Evolutionary conservation across 805 yeast species (phyloP).

Genomic region (Starmerella cellae): DNA sequence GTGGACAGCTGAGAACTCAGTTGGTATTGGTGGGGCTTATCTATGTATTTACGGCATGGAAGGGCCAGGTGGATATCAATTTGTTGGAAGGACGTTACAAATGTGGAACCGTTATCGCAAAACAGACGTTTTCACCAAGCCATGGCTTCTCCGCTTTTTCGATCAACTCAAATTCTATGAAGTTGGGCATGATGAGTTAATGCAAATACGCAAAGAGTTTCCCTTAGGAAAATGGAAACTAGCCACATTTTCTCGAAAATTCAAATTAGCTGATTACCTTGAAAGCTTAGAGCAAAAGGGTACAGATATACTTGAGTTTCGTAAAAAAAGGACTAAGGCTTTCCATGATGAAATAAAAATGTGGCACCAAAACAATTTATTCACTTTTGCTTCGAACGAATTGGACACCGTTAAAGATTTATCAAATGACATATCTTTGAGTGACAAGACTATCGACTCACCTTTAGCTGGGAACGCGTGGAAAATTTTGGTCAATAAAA

Average conservation of each 20-base stretch:
- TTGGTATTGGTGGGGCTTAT: constrained; percentile 96
- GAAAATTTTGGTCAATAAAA: constrained; percentile 75
- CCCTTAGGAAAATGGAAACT: constrained; percentile 70
- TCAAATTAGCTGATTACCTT: constrained; percentile 67
- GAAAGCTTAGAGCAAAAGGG: constrained; percentile 64
- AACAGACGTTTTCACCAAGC: constrained; percentile 37
- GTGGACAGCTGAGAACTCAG: constrained; percentile 90
- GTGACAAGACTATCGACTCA: constrained; percentile 73
- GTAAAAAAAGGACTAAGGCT: constrained; percentile 30
- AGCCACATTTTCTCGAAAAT: constrained; percentile 59
- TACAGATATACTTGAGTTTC: constrained; percentile 44
- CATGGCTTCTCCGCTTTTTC: constrained; percentile 86
- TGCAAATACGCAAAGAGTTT: constrained; percentile 53
- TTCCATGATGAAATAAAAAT: constrained; percentile 24
- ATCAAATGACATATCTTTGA: constrained; percentile 48
- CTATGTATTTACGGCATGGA: constrained; percentile 98
- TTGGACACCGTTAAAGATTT: constrained; percentile 20
- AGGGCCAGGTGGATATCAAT: constrained; percentile 96
- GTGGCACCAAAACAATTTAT: constrained; percentile 57
- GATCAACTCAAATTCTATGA: constrained; percentile 94
- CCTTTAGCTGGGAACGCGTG: constrained; percentile 90
- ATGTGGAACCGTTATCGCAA: constrained; percentile 90
- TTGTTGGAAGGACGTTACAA: constrained; percentile 92
- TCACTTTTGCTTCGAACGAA: constrained; percentile 35
- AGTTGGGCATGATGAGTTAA: constrained; percentile 76